These are phyloP conservation scores for Exsudoporus frostii DNA, from an alignment of 768 basidiomycete genomes.

Conservation along the genomic window DNA sequence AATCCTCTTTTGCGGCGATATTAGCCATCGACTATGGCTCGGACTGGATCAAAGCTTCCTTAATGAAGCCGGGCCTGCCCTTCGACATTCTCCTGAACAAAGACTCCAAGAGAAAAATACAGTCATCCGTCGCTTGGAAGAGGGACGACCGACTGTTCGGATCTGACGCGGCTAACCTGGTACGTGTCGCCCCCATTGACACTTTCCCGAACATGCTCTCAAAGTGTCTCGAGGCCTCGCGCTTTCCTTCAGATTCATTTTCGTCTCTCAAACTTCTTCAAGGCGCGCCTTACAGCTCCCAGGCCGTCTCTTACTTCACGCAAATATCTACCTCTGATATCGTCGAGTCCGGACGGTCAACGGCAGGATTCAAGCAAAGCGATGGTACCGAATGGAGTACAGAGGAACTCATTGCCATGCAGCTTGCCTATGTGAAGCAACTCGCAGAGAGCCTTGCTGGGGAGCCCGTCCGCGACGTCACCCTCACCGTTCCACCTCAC, in stretches of 20 bases:
- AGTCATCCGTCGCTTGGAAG: conserved; percentile 89
- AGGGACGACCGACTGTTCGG: conserved; percentile 87
- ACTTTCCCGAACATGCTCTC: not conserved
- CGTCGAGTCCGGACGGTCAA: conserved; percentile 53
- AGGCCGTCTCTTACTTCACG: conserved; percentile 54
- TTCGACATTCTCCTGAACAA: conserved; percentile 96
- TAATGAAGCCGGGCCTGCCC: conserved; percentile 91
- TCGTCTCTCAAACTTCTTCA: conserved; percentile 81
- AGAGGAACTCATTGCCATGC: conserved; percentile 93
- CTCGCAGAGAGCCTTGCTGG: conserved; percentile 75
- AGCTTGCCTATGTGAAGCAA: conserved; percentile 84
- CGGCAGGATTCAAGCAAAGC: conserved; percentile 56
- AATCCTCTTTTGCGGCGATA: conserved; percentile 62
- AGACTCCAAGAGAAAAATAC: conserved; percentile 95
- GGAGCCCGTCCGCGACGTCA: conserved; percentile 78
- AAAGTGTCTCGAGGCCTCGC: conserved; percentile 62
- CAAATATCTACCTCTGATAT: conserved; percentile 54
- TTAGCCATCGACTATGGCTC: conserved; percentile 98
- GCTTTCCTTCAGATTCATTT: conserved; percentile 88
- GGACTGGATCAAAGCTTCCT: conserved; percentile 94
- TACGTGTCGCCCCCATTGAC: conserved; percentile 45
- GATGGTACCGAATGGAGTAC: conserved; percentile 72
- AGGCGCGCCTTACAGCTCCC: conserved; percentile 62
- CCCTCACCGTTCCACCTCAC: conserved; percentile 88
- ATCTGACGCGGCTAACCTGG: conserved; percentile 82